Percentiles rank a stretch among this genome's conserved stretches.
phyloP scores from a whole-genome alignment of 148 eudicot species.

The Cornus florida region DNA sequence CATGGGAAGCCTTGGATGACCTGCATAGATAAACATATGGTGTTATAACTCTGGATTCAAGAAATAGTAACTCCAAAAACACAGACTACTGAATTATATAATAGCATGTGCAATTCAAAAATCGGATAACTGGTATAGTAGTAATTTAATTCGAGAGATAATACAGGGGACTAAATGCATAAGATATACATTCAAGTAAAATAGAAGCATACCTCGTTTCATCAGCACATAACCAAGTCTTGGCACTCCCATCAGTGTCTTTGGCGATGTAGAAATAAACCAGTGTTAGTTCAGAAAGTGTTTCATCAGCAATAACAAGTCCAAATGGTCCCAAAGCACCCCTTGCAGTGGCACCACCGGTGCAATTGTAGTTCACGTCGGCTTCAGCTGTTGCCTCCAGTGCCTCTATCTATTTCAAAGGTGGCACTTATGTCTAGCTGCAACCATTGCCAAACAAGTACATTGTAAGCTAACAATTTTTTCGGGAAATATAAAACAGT shows the following conservation, averaged over 20 bases:
- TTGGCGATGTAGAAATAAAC: slow-evolving; percentile 76
- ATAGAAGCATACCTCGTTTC: slow-evolving; percentile 79
- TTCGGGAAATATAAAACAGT: too few relatives aligned
- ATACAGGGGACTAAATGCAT: too few relatives aligned
- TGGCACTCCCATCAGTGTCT: slow-evolving; percentile 50
- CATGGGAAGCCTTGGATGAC: slow-evolving; percentile 66
- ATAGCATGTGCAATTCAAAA: too few relatives aligned
- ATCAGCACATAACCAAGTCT: slow-evolving; percentile 80
- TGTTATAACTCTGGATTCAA: too few relatives aligned
- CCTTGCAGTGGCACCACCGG: slow-evolving; percentile 47
- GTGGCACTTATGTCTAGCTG: slow-evolving; percentile 77
- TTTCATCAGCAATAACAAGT: slow-evolving; percentile 66
- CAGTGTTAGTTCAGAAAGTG: slow-evolving; percentile 74
- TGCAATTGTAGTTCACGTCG: slow-evolving; percentile 60
- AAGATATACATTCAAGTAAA: too few relatives aligned
- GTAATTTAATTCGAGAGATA: too few relatives aligned
- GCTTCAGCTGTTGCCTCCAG: slow-evolving; percentile 45
- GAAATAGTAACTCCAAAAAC: too few relatives aligned
- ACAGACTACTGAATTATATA: too few relatives aligned
- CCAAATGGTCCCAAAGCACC: slow-evolving; percentile 89
- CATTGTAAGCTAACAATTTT: too few relatives aligned
- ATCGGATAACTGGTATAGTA: too few relatives aligned
- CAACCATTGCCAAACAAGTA: neutral
- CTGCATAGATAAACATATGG: slow-evolving; percentile 28
- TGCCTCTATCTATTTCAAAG: slow-evolving; percentile 56